Evolutionary conservation across 805 yeast species (phyloP).

Genomic region (Yarrowia osloensis): DNA sequence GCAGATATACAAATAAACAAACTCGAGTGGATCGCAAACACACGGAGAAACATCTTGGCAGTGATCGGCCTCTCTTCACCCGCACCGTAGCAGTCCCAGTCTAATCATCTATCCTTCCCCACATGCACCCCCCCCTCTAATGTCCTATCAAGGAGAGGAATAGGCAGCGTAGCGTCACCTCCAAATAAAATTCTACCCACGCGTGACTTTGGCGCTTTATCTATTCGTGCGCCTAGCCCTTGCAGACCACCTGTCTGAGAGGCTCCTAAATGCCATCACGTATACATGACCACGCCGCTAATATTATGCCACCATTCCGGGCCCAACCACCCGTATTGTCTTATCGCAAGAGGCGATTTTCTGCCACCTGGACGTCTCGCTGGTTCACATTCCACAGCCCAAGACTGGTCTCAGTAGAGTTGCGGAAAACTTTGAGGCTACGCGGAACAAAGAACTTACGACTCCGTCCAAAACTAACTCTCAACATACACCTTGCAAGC

Average conservation of each 20-base stretch:
- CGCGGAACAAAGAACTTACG: not conserved
- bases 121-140: not conserved
- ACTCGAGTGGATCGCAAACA: not conserved
- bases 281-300: not conserved
- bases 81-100: not conserved
- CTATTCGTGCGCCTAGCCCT: slow-evolving; percentile 20
- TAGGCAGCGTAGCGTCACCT: not conserved
- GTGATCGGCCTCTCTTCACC: not conserved
- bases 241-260: slow-evolving; percentile 5
- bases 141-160: not conserved
- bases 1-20: not conserved
- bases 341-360: not conserved
- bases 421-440: slow-evolving; percentile 20
- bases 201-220: slow-evolving; percentile 31
- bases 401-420: slow-evolving; percentile 14
- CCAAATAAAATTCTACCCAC: slow-evolving; percentile 4
- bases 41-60: not conserved
- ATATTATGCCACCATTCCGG: not conserved
- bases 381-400: slow-evolving; percentile 11
- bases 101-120: not conserved
- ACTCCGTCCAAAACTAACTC: slow-evolving; percentile 1
- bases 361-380: not conserved
- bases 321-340: not conserved
- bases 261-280: not conserved
- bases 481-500: not conserved